Evolutionary conservation across 1,139 yeast species (phyloP).

Genomic region (Arxiozyma heterogenica): DNA sequence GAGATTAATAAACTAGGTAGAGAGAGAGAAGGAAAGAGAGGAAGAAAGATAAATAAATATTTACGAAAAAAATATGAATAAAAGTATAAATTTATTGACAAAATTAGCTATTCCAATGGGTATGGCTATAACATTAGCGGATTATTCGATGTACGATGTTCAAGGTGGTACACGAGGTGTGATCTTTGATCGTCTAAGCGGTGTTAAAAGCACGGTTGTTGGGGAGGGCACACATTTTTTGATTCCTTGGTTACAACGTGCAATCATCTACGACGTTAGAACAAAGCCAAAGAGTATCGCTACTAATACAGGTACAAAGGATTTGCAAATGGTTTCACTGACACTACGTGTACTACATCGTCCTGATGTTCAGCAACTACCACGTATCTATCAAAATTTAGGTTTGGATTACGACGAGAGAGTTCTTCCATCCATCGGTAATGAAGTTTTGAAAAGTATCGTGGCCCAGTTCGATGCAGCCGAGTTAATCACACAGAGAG

Average conservation of each 20-base stretch:
- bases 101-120: slow-evolving; percentile 64
- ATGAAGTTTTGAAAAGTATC: slow-evolving; percentile 87
- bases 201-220: slow-evolving; percentile 76
- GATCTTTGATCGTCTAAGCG: slow-evolving; percentile 81
- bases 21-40: too few relatives aligned
- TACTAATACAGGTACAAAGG: slow-evolving; percentile 95
- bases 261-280: slow-evolving; percentile 83
- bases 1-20: too few relatives aligned
- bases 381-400: slow-evolving; percentile 77
- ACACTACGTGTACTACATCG: slow-evolving; percentile 90
- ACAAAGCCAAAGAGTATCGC: slow-evolving; percentile 89
- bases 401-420: slow-evolving; percentile 97
- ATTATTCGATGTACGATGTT: slow-evolving; percentile 80
- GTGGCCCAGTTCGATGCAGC: slow-evolving; percentile 99
- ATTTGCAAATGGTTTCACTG: slow-evolving; percentile 87
- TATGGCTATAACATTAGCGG: slow-evolving; percentile 54
- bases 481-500: slow-evolving; percentile 90
- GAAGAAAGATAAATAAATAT: too few relatives aligned
- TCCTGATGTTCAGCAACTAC: slow-evolving; percentile 78
- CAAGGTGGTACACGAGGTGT: slow-evolving; percentile 95
- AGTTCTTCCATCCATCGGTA: slow-evolving; percentile 93
- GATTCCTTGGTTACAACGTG: slow-evolving; percentile 92
- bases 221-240: slow-evolving; percentile 97
- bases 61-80: too few relatives aligned
- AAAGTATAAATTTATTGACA: slow-evolving; percentile 17